Percentiles rank a stretch among this genome's conserved stretches.
These are phyloP conservation scores for Pseudogymnoascus sp. DNA, from an alignment of 2,329 filamentous ascomycete species.

Conservation along the genomic window DNA sequence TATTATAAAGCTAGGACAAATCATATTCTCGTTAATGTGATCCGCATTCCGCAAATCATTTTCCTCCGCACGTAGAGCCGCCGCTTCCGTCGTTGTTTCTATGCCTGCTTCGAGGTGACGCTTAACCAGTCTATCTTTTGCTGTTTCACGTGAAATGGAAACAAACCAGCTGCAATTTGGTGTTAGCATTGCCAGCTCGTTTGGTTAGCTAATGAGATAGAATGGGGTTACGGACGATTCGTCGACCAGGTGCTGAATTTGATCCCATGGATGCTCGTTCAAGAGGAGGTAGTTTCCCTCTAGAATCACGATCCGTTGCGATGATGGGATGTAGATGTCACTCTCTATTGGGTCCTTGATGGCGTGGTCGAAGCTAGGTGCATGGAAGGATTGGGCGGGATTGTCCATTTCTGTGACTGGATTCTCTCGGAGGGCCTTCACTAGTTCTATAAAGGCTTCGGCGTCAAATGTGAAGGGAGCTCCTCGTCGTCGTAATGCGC, in stretches of 20 bases:
- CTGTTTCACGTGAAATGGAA: conserved; percentile 19
- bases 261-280: conserved; percentile 37
- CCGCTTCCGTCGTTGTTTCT: conserved; percentile 21
- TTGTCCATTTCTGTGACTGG: conserved; percentile 18
- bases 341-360: conserved; percentile 40
- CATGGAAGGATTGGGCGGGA: conserved; percentile 10
- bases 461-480: conserved; percentile 29
- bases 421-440: conserved; percentile 16
- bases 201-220: not conserved
- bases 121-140: conserved; percentile 19
- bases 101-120: conserved; percentile 26
- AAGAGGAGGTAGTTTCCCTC: conserved; percentile 43
- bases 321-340: conserved; percentile 35
- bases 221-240: conserved; percentile 26
- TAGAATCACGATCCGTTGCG: conserved; percentile 38
- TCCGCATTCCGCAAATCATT: conserved; percentile 28
- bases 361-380: conserved; percentile 43
- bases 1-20: conserved; percentile 21
- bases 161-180: conserved; percentile 24
- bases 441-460: conserved; percentile 18
- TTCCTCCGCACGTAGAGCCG: conserved; percentile 19
- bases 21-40: conserved; percentile 20
- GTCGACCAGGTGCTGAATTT: conserved; percentile 37
- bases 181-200: not conserved
- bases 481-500: conserved; percentile 24